phyloP scores from a whole-genome alignment of 2,329 filamentous ascomycete species.

The Leptoxyphium fumago region DNA sequence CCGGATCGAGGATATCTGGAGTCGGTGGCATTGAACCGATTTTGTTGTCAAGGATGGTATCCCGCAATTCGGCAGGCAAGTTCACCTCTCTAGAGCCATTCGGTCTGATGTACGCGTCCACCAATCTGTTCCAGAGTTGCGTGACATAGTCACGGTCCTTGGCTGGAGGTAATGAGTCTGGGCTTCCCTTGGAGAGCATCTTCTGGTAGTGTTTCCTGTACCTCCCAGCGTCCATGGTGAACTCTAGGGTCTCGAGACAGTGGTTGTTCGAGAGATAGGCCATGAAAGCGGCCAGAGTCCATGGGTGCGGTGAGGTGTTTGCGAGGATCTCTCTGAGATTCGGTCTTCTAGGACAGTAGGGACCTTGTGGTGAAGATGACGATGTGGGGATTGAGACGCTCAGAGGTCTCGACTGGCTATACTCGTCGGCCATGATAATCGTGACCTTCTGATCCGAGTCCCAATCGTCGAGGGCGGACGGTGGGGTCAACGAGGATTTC shows the following conservation, averaged over 20 bases:
- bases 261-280: conserved; percentile 94
- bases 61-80: conserved; percentile 70
- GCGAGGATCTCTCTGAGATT: conserved; percentile 76
- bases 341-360: conserved; percentile 47
- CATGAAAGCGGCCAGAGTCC: conserved; percentile 86
- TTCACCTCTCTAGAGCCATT: conserved; percentile 82
- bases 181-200: conserved; percentile 36
- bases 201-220: conserved; percentile 57
- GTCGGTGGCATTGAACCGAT: conserved; percentile 48
- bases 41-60: conserved; percentile 55
- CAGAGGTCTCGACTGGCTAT: conserved; percentile 28
- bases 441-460: conserved; percentile 29
- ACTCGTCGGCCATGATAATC: conserved; percentile 34
- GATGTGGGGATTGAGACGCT: conserved; percentile 35
- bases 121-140: conserved; percentile 71
- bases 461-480: conserved; percentile 12
- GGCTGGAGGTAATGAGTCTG: conserved; percentile 33
- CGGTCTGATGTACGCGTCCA: conserved; percentile 79
- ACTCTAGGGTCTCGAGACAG: conserved; percentile 90
- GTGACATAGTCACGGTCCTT: conserved; percentile 55
- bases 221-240: conserved; percentile 82
- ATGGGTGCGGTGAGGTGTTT: conserved; percentile 74
- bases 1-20: conserved; percentile 64
- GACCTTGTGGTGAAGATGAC: conserved; percentile 23
- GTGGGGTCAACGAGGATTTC: conserved; percentile 10